Evolutionary conservation across 805 yeast species (phyloP), one percentile per base, ranked within the genome.

Genomic region (Priceomyces medius): DNA sequence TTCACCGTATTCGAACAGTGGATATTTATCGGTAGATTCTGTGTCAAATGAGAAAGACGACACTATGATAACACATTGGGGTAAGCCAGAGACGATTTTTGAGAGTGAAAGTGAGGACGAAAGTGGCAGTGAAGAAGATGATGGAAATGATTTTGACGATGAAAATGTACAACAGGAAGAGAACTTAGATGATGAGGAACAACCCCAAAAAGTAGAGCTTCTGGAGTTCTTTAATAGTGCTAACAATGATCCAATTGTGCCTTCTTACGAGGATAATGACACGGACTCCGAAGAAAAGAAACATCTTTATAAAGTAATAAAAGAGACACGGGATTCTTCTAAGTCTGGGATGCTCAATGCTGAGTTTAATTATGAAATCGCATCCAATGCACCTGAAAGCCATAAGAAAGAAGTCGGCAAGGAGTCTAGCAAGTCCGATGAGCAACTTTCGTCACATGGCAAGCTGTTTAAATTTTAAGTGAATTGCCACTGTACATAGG

Each of bases 111-210:
- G 46, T 9, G 60, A 50, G n/a, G 55, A 48, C 37, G 70, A 56
- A 10, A 64, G 56, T 12, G 62, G 59, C 3, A 62, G 55, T 67
- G 78, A 71, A 12, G 82, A 76, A 2, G 83, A 77, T 3, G 83
- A 74, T 2, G 84, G 77, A 12, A 83, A 70, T 1, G 79, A 72
- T 18, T 82, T 72, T 7, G 73, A 66, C 13, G 73, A 64, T n/a
- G 65, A 66, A 12, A 66, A 49, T 1, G 63, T 59, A 3, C 59
- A 54, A 8, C 49, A 41, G n/a, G 49, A 46, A 3, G 48, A 42
- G 3, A 33, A 45, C 2, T 54, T 50, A 24, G 59, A 52, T 1
- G 77, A 72, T 1, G 86, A 78, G 34, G 71, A 66, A 12, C 81
- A 76, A 10, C 35, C 44, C 1, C 32, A 33, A 18, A 40, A 41